Base-by-base conservation (phyloP, 805 yeast species). In the Wickerhamiella lipophila region DNA sequence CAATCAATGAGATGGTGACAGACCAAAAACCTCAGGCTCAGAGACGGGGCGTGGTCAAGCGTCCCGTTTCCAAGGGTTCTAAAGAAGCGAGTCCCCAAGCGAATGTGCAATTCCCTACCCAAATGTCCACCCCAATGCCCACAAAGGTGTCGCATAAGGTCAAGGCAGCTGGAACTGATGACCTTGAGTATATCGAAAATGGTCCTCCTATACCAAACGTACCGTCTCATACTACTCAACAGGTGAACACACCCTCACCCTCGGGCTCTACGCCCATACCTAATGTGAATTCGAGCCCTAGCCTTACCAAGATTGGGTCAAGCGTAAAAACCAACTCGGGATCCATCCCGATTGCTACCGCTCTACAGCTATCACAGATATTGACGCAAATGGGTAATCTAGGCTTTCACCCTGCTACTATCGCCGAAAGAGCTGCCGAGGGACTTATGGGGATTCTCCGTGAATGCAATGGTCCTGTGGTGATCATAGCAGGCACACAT, bases 291-390 rank as follows among this genome's bases (percentile, higher is more conserved):
- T n/a, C n/a, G n/a, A n/a, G n/a, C n/a, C n/a, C n/a, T 32, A 35
- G 23, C 21, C 9, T 22, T 8, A 21, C 26, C n/a, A n/a, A n/a
- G 6, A 4, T 36, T 19, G 41, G 41, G 3, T 15, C 41, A 21
- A 3, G 9, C 15, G 13, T 36, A 8, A 6, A 19, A 9, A 36
- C 26, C 19, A 5, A 19, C 6, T 3, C 6, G 7, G 41, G 41
- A 6, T 12, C 26, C 8, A 23, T 40, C 22, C 43, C 43, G 6
- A 23, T 40, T 15, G 43, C 43, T 21, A 81, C 87, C 13, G 86
- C 94, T 1, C 75, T 84, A 3, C 95, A 88, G 62, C 64, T 86
- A 49, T 66, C 81, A 6, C 95, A 85, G 53, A 75, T 86, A 43
- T 89, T 85, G 61, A 69, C 82, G 38, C 60, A 78, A 5, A 60